Base-by-base conservation (phyloP, 768 basidiomycete genomes). In the Hygrophorus pudorinus region DNA sequence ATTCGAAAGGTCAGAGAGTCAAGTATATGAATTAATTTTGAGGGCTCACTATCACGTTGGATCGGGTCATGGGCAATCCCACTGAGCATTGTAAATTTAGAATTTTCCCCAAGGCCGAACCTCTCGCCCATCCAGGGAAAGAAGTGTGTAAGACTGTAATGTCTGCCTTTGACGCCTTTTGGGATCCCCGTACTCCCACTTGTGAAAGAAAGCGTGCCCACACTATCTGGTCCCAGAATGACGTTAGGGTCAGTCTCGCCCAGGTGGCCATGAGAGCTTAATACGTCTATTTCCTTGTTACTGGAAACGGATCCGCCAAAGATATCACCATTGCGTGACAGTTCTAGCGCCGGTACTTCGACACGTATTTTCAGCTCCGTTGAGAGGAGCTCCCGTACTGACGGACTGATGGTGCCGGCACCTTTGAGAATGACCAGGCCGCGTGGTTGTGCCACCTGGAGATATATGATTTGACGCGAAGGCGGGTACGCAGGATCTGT, bases 41-140 rank as follows among this genome's bases (percentile, higher is more conserved):
- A 11, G 44, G 20, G 73, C 93, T 68, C 48, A 98, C 93, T 99
- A 57, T 99, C 96, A 53, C 96, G 79, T 59, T 99, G 96, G 52
- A 99, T 96, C 8, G 96, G 96, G 64, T 99, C 96, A 56, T 99
- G 96, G 10, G 96, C 96, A 44, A 99, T 99, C 14, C 96, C 96
- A 53, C 90, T 93, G 24, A 99, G 75, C 96, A 99, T 98, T 0
- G 96, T 98, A 57, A 96, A 99, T 62, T 79, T 88, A 49, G 86
- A 89, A 24, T 70, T 63, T 46, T 79, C 70, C 30, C 70, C 66
- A 38, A 99, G 64, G 1, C 75, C 80, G 58, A 98, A 99, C 24
- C 80, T 66, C 58, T 89, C 66, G 16, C 85, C 84, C 96, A 99
- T 98, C 96, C 96, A 99, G 2, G 93, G 93, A 77, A 98, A 98